Conservation (phyloP, 2,329 filamentous ascomycete genomes). For the Chrysosphaeria jannelii region DNA sequence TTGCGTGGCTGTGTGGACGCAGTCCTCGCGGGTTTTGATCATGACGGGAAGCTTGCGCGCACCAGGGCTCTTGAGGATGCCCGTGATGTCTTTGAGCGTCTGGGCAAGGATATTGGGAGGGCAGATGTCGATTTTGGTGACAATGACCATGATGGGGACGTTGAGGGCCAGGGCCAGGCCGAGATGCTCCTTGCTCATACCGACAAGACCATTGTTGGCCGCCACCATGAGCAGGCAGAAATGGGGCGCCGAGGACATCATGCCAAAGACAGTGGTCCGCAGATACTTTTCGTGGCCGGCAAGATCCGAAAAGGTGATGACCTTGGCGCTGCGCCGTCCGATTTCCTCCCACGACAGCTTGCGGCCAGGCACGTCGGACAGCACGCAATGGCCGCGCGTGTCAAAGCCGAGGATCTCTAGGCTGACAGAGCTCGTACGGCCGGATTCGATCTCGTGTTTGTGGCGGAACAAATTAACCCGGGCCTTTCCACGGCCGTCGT, state of each 20-base stretch:
- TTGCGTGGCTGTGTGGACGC: slow-evolving; percentile 81
- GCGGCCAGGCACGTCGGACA: slow-evolving; percentile 48
- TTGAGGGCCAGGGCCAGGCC: slow-evolving; percentile 85
- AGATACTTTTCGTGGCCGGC: slow-evolving; percentile 90
- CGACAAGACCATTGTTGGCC: slow-evolving; percentile 85
- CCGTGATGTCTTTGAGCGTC: slow-evolving; percentile 69
- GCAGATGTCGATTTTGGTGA: slow-evolving; percentile 97
- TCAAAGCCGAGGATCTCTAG: slow-evolving; percentile 99
- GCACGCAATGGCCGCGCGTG: slow-evolving; percentile 52
- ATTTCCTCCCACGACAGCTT: slow-evolving; percentile 91
- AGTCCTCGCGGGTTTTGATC: slow-evolving; percentile 72
- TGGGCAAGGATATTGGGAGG: slow-evolving; percentile 84
- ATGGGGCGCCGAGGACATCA: slow-evolving; percentile 82
- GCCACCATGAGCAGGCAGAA: slow-evolving; percentile 97
- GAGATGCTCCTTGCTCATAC: slow-evolving; percentile 95
- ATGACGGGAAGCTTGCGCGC: slow-evolving; percentile 90
- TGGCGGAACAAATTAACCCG: slow-evolving; percentile 90
- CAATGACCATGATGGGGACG: slow-evolving; percentile 88
- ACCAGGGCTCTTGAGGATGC: slow-evolving; percentile 79
- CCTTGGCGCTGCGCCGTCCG: slow-evolving; percentile 76
- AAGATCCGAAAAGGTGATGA: slow-evolving; percentile 86
- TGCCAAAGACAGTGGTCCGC: slow-evolving; percentile 81
- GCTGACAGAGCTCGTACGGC: slow-evolving; percentile 80
- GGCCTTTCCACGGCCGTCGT: slow-evolving; percentile 80
- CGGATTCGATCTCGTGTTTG: slow-evolving; percentile 92